Percentiles rank a stretch among this genome's conserved stretches.
Evolutionary conservation across 2,329 filamentous ascomycete species (phyloP).

Genomic region (Colletotrichum phormii): DNA sequence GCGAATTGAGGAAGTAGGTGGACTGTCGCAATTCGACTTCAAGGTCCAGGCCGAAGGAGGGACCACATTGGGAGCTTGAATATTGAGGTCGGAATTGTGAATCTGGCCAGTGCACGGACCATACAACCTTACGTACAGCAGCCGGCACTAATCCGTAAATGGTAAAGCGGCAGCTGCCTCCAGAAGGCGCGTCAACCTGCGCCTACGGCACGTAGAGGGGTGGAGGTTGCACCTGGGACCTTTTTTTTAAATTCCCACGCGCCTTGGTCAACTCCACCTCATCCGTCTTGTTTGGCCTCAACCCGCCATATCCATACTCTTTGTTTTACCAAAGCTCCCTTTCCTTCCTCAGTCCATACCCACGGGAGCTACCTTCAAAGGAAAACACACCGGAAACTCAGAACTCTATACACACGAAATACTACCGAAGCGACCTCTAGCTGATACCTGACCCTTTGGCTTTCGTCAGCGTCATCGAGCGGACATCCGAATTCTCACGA

Average conservation of each 20-base stretch:
- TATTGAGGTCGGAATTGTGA: conserved; percentile 39
- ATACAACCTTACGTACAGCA: conserved; percentile 27
- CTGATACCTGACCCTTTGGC: neutral
- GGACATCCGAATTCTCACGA: conserved; percentile 6
- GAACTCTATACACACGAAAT: neutral
- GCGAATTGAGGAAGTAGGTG: conserved; percentile 28
- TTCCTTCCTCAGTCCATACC: neutral
- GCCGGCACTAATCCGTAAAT: neutral
- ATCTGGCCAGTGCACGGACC: conserved; percentile 40
- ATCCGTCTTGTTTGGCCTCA: neutral
- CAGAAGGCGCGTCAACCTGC: conserved; percentile 20
- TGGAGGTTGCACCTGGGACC: conserved; percentile 20
- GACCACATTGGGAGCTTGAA: conserved; percentile 35
- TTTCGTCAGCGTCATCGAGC: neutral
- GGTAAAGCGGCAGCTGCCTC: conserved; percentile 14
- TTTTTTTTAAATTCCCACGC: conserved; percentile 34
- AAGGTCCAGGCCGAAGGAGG: conserved; percentile 27
- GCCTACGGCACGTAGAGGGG: conserved; percentile 27
- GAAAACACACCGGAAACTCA: neutral
- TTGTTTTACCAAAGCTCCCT: conserved; percentile 9
- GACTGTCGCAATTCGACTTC: conserved; percentile 36
- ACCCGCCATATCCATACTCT: conserved; percentile 11
- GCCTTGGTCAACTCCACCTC: conserved; percentile 26
- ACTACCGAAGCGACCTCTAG: neutral
- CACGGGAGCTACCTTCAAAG: neutral